phyloP scores from a whole-genome alignment of 2,329 filamentous ascomycete genomes.

The Ascochyta viciae-villosae region DNA sequence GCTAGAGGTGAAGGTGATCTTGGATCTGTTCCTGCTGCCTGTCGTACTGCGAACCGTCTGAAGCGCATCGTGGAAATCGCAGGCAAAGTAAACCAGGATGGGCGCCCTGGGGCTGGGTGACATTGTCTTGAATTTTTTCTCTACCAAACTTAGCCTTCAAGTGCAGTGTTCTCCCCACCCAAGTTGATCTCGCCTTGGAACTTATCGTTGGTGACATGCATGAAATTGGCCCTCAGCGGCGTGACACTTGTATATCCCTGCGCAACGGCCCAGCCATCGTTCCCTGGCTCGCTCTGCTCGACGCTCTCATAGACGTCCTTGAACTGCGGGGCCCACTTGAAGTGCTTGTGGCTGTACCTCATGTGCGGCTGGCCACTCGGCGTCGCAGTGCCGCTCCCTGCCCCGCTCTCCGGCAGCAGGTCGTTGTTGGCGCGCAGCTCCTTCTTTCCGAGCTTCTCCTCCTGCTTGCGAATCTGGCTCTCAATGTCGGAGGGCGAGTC shows the following conservation, averaged over 20 bases:
- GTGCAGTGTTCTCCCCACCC: not conserved
- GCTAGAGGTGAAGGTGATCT: too few species aligned
- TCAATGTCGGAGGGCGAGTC: conserved; percentile 72
- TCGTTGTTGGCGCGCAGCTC: conserved; percentile 40
- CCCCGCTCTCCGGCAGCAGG: conserved; percentile 22
- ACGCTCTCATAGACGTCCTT: conserved; percentile 87
- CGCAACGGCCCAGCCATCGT: conserved; percentile 92
- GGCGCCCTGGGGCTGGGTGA: too few species aligned
- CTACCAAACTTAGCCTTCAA: too few species aligned
- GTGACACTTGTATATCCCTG: conserved; percentile 91
- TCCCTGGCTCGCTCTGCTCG: conserved; percentile 77
- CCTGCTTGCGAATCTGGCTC: conserved; percentile 72
- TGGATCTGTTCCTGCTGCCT: too few species aligned
- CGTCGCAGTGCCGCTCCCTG: conserved; percentile 41
- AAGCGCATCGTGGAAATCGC: too few species aligned
- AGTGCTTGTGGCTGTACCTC: conserved; percentile 79
- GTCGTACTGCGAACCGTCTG: too few species aligned
- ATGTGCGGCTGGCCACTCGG: conserved; percentile 43
- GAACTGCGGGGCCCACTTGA: conserved; percentile 93
- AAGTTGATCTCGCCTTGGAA: conserved; percentile 44
- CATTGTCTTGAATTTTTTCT: too few species aligned
- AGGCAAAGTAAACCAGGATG: too few species aligned
- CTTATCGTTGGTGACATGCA: conserved; percentile 59
- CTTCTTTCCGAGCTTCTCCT: conserved; percentile 56
- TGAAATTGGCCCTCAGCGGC: conserved; percentile 90